Conservation (phyloP, 768 basidiomycete species). For the Saitozyma podzolica region DNA sequence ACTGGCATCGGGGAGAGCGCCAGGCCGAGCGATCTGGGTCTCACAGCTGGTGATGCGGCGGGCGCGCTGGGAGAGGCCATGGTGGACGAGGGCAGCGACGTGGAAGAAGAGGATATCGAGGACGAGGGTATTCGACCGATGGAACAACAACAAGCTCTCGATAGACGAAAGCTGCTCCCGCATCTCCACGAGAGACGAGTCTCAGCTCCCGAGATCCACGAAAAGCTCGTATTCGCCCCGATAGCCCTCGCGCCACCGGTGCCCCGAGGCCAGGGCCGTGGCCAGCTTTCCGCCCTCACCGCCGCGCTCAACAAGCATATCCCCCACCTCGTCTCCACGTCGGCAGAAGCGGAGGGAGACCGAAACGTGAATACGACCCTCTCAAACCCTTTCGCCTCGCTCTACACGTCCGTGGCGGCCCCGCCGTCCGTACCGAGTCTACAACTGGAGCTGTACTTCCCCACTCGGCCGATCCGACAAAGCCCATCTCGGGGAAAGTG, state of each 20-base stretch:
- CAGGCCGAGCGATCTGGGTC: constrained; percentile 24
- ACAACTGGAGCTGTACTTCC: constrained; percentile 78
- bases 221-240: constrained; percentile 22
- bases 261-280: constrained; percentile 4
- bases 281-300: constrained; percentile 65
- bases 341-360: constrained; percentile 6
- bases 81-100: constrained; percentile 46
- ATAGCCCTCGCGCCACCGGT: constrained; percentile 9
- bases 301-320: constrained; percentile 69
- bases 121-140: constrained; percentile 6
- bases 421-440: constrained; percentile 65
- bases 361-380: constrained; percentile 52
- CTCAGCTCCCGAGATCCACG: background rate
- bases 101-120: constrained; percentile 39
- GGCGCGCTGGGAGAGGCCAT: constrained; percentile 21
- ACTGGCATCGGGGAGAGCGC: constrained; percentile 18
- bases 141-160: background rate
- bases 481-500: constrained; percentile 71
- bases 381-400: constrained; percentile 81
- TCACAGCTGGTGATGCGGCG: constrained; percentile 12
- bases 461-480: constrained; percentile 61
- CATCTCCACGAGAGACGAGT: background rate
- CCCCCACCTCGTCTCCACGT: constrained; percentile 33
- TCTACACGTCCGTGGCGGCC: constrained; percentile 82
- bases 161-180: constrained; percentile 5